Conservation (phyloP, 1,139 yeast genomes). For the Ashbya aceris region DNA sequence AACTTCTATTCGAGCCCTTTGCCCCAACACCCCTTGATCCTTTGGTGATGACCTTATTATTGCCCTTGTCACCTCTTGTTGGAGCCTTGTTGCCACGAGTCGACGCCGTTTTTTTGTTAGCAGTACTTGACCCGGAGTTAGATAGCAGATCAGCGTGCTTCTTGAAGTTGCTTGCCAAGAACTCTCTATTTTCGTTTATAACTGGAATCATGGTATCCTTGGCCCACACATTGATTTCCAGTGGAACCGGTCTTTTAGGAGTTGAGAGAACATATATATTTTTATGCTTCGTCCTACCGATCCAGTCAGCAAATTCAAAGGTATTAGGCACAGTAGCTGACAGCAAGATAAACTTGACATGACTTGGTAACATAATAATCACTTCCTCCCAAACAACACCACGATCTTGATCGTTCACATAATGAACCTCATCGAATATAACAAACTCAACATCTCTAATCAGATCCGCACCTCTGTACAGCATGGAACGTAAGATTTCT, state of each 20-base stretch:
- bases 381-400: slow-evolving; percentile 99
- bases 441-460: slow-evolving; percentile 98
- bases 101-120: slow-evolving; percentile 19
- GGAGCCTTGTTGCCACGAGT: slow-evolving; percentile 32
- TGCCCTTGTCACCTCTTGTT: slow-evolving; percentile 17
- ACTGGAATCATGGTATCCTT: slow-evolving; percentile 59
- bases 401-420: slow-evolving; percentile 90
- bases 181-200: slow-evolving; percentile 64
- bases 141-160: slow-evolving; percentile 50
- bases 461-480: slow-evolving; percentile 87
- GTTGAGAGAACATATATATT: slow-evolving; percentile 94
- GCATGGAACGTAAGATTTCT: slow-evolving; percentile 86
- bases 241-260: slow-evolving; percentile 90
- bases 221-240: slow-evolving; percentile 81
- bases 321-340: slow-evolving; percentile 99
- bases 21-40: slow-evolving; percentile 35
- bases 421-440: slow-evolving; percentile 91
- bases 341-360: slow-evolving; percentile 76
- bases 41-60: slow-evolving; percentile 14
- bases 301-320: slow-evolving; percentile 98
- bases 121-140: slow-evolving; percentile 19
- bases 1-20: slow-evolving; percentile 30
- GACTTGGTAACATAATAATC: slow-evolving; percentile 87
- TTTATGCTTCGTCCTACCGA: slow-evolving; percentile 91
- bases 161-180: slow-evolving; percentile 54